These are phyloP conservation scores for Colletotrichum truncatum DNA, from an alignment of 2,329 filamentous ascomycete genomes.

Conservation along the genomic window DNA sequence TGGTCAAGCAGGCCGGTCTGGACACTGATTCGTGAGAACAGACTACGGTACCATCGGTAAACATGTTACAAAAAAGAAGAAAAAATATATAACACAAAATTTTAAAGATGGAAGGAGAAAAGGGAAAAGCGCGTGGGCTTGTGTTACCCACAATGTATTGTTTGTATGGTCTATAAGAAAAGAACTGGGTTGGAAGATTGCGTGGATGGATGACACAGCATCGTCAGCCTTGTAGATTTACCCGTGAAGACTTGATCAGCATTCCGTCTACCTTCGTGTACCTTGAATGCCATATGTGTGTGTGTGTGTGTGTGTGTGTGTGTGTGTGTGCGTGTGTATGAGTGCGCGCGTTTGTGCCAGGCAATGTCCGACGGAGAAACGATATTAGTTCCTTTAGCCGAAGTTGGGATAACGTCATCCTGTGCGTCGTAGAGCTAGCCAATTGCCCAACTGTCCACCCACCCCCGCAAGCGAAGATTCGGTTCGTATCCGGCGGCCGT, in stretches of 20 bases:
- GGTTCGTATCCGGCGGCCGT: no score
- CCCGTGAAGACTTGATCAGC: constrained; percentile 2
- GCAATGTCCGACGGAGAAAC: no score
- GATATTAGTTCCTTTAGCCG: no score
- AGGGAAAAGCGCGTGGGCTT: constrained; percentile 8
- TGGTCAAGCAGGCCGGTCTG: constrained; percentile 91
- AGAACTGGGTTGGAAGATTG: background rate
- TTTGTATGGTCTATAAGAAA: background rate
- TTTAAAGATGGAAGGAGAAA: background rate
- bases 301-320: background rate
- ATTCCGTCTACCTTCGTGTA: constrained; percentile 6
- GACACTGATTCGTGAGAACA: constrained; percentile 50
- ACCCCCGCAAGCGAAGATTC: no score
- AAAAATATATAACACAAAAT: background rate
- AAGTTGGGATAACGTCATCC: no score
- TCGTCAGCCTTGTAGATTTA: constrained; percentile 15
- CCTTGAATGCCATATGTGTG: background rate
- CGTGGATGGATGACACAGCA: background rate
- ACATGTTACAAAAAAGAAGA: no score
- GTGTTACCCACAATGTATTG: background rate
- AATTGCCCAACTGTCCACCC: no score
- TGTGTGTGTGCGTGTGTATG: no score
- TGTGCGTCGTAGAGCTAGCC: no score
- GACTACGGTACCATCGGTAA: no score
- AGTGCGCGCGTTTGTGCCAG: no score